phyloP scores from a whole-genome alignment of 176 grass and related monocot species.

The Raddia distichophylla region DNA sequence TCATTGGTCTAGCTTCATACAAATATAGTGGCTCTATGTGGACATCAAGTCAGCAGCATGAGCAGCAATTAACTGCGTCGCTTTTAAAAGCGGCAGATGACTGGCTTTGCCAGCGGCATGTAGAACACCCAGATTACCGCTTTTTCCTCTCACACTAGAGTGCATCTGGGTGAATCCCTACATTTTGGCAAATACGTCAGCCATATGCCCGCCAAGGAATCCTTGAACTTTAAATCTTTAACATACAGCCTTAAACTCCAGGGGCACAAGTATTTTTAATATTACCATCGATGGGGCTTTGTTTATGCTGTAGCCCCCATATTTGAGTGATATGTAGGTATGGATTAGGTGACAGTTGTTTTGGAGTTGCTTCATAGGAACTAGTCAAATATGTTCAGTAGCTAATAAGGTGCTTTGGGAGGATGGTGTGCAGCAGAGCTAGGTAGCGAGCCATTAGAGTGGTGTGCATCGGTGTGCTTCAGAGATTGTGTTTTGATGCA shows the following conservation, averaged over 20 bases:
- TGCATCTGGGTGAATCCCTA: slow-evolving; percentile 20
- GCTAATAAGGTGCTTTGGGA: slow-evolving; percentile 20
- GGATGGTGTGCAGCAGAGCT: slow-evolving; percentile 25
- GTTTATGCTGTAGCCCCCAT: slow-evolving; percentile 36
- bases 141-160: slow-evolving; percentile 66
- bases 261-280: slow-evolving; percentile 9
- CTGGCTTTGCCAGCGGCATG: slow-evolving; percentile 60
- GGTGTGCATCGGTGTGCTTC: slow-evolving; percentile 29
- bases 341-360: slow-evolving; percentile 32
- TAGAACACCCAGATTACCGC: slow-evolving; percentile 70
- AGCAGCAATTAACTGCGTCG: slow-evolving; percentile 49
- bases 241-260: slow-evolving; percentile 8
- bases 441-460: slow-evolving; percentile 8
- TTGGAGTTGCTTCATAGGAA: slow-evolving; percentile 27
- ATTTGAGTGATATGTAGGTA: slow-evolving; percentile 27
- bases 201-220: slow-evolving; percentile 20
- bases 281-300: slow-evolving; percentile 17
- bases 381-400: slow-evolving; percentile 20
- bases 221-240: not conserved
- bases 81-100: slow-evolving; percentile 63
- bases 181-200: not conserved
- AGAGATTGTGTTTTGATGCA: slow-evolving; percentile 22
- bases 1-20: slow-evolving; percentile 67
- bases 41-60: slow-evolving; percentile 50
- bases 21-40: slow-evolving; percentile 63